Base-by-base conservation (phyloP, 2,329 filamentous ascomycete genomes). In the Colletotrichum higginsianum region DNA sequence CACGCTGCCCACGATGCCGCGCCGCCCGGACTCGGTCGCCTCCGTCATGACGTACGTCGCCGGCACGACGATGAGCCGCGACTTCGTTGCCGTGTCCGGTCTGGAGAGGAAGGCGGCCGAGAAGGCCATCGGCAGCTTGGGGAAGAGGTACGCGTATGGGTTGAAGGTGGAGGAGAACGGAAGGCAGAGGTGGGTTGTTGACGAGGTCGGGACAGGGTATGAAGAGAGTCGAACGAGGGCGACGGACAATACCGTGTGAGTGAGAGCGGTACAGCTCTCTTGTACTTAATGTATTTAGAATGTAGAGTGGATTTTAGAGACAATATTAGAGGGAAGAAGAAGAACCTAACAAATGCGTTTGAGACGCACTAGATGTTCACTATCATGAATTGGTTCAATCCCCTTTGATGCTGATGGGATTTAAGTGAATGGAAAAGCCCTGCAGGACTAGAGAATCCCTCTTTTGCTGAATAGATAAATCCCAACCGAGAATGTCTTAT, bases 31-130 rank as follows among this genome's bases (percentile, higher is more conserved):
- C 61, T 74, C 68, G 9, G 74, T 76, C 6, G 76, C 74, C 5
- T 69, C 73, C 16, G 76, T 77, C 35, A 77, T 77, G 75, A 75
- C 76, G 38, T 77, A 77, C 44, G 74, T 76, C 8, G 76, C 76
- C 2, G 67, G 66, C 11, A 76, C 76, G 52, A 57, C 52, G 21
- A 75, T 77, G 75, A 71, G 66, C 30, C 55, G 68, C 7, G 74
- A 76, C 49, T 75, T 77, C 50, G 53, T 71, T 30, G 68, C 65
- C 13, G 21, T 75, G 13, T 71, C 75, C 21, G 60, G 18, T 3
- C 30, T 53, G 46, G 64, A 13, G 1, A 26, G 30, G 21, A 26
- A 23, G 13, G 16, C 12, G 12, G 23, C 21, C 21, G 49, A 52
- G 4, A 52, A 26, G 23, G n/a, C 49, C 49, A 52, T 52, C 23